Percentiles rank a stretch among this genome's conserved stretches.
These are phyloP conservation scores for Candida odintsovae DNA, from an alignment of 805 yeast genomes.

Conservation along the genomic window DNA sequence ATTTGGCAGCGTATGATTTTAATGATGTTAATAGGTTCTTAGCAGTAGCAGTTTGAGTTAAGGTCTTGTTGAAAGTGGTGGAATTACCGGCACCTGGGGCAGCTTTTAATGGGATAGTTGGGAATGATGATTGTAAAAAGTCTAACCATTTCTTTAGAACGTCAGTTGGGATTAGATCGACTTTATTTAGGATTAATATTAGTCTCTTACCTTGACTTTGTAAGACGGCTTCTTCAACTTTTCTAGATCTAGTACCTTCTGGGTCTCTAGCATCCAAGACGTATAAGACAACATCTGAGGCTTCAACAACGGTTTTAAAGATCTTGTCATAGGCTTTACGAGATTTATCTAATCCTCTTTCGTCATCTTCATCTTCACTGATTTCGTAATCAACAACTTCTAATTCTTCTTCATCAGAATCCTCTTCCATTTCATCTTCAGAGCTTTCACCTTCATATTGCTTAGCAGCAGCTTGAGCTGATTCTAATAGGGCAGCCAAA, in stretches of 20 bases:
- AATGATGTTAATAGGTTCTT: slow-evolving; percentile 69
- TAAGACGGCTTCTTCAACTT: slow-evolving; percentile 84
- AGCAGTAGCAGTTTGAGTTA: slow-evolving; percentile 69
- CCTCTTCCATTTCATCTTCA: slow-evolving; percentile 38
- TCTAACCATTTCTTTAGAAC: slow-evolving; percentile 81
- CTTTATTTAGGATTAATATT: slow-evolving; percentile 81
- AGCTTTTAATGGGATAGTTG: slow-evolving; percentile 85
- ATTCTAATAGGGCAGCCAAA: slow-evolving; percentile 78
- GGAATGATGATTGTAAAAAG: slow-evolving; percentile 75
- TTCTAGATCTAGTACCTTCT: slow-evolving; percentile 86
- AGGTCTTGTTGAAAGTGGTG: slow-evolving; percentile 63
- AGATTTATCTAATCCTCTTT: slow-evolving; percentile 58
- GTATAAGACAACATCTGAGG: slow-evolving; percentile 27
- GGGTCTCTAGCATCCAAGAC: slow-evolving; percentile 77
- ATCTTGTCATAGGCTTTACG: slow-evolving; percentile 91
- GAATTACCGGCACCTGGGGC: slow-evolving; percentile 69
- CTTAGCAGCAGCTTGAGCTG: slow-evolving; percentile 85
- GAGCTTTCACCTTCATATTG: slow-evolving; percentile 56
- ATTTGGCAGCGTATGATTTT: slow-evolving; percentile 77
- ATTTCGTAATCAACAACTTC: slow-evolving; percentile 47
- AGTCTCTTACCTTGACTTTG: slow-evolving; percentile 78
- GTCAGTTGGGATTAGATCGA: slow-evolving; percentile 85
- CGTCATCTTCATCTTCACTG: slow-evolving; percentile 39
- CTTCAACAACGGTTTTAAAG: slow-evolving; percentile 64
- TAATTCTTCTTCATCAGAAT: slow-evolving; percentile 35